Evolutionary conservation across 2,329 filamentous ascomycete species (phyloP), one percentile per base, ranked within the genome.

Genomic region (Pezicula radicicola): DNA sequence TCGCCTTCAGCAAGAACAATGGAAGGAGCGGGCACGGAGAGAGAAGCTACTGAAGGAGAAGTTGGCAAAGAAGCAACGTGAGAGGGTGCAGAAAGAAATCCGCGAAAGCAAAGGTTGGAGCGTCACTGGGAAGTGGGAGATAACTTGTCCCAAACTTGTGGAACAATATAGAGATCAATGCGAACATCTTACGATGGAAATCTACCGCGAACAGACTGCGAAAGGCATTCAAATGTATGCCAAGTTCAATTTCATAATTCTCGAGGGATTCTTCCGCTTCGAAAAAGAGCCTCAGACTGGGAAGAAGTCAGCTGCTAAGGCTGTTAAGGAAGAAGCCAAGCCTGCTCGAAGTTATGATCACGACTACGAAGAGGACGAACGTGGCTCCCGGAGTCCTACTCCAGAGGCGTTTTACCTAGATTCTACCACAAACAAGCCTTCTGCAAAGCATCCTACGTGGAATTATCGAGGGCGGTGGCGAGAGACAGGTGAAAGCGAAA

Each of bases 41-140:
- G 30, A 43, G 13, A 53, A 27, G 28, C 7, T 30, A 12, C 7
- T 30, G 7, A 18, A 50, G 19, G 30, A 48, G 12, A 60, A 64
- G n/a, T 55, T 63, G 4, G 50, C 53, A n/a, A 51, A 56, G 18
- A 60, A 59, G 19, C 55, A 57, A 16, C 56, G 50, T 4, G 55
- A 60, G 36, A 30, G 28, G 7, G 56, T 46, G 9, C 41, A 53
- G n/a, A 50, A 51, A 25, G 37, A 52, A 21, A 45, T 51, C 18
- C 52, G 55, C 36, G 51, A 51, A 15, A 47, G 55, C 45, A 49
- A 54, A 15, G 46, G 56, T 37, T 63, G 40, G 54, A 61, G 54
- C 51, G 61, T 51, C 12, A 48, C 44, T 13, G 56, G 52, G 10
- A 40, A 21, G 18, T 56, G 46, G 48, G 42, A 39, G 2, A 55